Conservation (phyloP, 225 moss, liverwort and hornwort species). For the Thuidium tamariscinum region DNA sequence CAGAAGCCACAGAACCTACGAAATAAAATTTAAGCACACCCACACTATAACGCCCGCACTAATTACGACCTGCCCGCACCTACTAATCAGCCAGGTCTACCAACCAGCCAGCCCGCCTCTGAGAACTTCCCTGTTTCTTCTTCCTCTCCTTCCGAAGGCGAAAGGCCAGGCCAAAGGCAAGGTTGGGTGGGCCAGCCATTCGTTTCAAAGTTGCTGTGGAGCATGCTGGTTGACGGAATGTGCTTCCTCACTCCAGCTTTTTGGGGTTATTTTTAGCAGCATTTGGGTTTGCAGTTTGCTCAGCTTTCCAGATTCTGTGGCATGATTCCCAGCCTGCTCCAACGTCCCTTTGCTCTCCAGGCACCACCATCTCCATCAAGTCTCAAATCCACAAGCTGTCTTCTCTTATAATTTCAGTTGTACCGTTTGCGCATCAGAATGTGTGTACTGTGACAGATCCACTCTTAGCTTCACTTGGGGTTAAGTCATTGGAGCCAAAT, state of each 20-base stretch:
- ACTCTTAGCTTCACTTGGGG: neutral
- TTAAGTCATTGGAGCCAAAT: neutral
- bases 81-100: neutral
- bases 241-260: neutral
- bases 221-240: neutral
- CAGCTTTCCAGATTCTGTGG: conserved; percentile 1
- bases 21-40: neutral
- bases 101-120: neutral
- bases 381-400: neutral
- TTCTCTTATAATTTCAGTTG: neutral
- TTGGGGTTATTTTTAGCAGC: neutral
- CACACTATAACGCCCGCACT: neutral
- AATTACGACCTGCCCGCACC: neutral
- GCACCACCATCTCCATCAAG: neutral
- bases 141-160: neutral
- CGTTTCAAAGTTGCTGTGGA: neutral
- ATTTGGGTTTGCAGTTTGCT: neutral
- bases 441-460: neutral
- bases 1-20: too few relatives aligned
- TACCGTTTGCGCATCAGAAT: neutral
- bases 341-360: conserved; percentile 14
- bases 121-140: neutral
- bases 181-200: neutral
- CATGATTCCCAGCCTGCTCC: conserved; percentile 8
- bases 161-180: neutral